phyloP scores from a whole-genome alignment of 208 protist species.

The Acanthamoeba royreba region DNA sequence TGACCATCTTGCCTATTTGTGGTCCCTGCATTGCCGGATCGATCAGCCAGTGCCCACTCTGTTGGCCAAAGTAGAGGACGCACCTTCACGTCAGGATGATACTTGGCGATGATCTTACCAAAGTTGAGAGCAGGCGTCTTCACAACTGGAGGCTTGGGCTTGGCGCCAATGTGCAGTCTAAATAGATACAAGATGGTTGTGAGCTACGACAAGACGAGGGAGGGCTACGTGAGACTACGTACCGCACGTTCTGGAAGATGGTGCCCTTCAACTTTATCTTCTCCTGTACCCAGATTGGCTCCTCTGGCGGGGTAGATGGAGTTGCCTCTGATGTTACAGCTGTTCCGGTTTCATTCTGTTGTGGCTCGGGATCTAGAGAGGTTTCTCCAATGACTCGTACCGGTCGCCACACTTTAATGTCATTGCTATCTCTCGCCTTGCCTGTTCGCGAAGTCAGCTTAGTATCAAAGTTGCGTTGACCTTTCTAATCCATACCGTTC shows the following conservation, averaged over 20 bases:
- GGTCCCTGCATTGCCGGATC: neutral
- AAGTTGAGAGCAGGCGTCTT: neutral
- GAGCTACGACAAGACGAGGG: too few species aligned
- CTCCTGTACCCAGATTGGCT: neutral
- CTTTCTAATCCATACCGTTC: neutral
- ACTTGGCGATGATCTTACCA: neutral
- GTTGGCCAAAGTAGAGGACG: neutral
- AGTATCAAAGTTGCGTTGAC: neutral
- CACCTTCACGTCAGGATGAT: neutral
- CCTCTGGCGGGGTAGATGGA: neutral
- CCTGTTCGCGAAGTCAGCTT: neutral
- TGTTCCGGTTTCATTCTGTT: neutral
- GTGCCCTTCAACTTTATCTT: neutral
- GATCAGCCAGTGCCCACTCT: neutral
- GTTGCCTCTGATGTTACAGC: neutral
- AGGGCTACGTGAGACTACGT: too few species aligned
- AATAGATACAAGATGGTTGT: too few species aligned
- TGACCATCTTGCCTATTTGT: neutral
- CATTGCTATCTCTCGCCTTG: neutral
- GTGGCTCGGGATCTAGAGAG: neutral
- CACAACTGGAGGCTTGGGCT: neutral
- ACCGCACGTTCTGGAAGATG: slow-evolving; percentile 13
- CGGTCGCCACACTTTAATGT: neutral
- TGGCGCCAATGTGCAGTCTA: neutral
- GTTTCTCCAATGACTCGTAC: neutral